Conservation (phyloP, 495 filamentous ascomycete genomes). For the Hypoxylon intermedium region DNA sequence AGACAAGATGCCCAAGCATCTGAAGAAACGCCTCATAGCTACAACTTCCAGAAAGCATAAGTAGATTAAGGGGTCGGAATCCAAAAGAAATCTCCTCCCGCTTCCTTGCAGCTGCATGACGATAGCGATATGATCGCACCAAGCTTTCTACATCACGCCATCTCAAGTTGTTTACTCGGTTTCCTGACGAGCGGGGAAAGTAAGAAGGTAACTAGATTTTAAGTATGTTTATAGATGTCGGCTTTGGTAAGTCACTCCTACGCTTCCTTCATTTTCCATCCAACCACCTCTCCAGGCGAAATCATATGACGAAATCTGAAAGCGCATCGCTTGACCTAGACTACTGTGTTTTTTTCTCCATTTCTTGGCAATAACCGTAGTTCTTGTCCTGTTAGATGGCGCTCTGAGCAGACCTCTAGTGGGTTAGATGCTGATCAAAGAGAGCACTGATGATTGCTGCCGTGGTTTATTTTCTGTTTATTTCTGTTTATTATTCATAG, state of each 20-base stretch:
- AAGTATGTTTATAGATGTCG: not conserved
- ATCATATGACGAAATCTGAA: constrained; percentile 48
- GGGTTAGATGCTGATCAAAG: constrained; percentile 56
- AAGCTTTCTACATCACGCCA: too few relatives aligned
- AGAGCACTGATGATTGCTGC: constrained; percentile 59
- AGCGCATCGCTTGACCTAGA: constrained; percentile 1
- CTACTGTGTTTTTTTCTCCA: constrained; percentile 41
- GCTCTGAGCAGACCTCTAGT: constrained; percentile 38
- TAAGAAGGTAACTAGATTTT: not conserved
- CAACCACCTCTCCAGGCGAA: too few relatives aligned
- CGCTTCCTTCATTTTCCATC: not conserved
- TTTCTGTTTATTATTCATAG: too few relatives aligned
- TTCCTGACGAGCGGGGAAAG: too few relatives aligned
- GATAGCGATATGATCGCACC: not conserved
- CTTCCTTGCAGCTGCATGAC: not conserved
- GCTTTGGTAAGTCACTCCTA: not conserved
- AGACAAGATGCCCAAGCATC: constrained; percentile 92
- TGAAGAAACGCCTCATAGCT: constrained; percentile 81
- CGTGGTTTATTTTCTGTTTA: not conserved
- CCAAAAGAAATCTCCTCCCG: constrained; percentile 9
- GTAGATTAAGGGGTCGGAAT: constrained; percentile 20
- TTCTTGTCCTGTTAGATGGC: constrained; percentile 24
- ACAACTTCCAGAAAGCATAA: constrained; percentile 49
- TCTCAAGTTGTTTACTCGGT: too few relatives aligned
- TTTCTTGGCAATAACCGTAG: constrained; percentile 44